A percentile compares a stretch with the other conserved stretches of the same genome.
phyloP scores from a whole-genome alignment of 768 basidiomycete species.

The Inosperma sp. region DNA sequence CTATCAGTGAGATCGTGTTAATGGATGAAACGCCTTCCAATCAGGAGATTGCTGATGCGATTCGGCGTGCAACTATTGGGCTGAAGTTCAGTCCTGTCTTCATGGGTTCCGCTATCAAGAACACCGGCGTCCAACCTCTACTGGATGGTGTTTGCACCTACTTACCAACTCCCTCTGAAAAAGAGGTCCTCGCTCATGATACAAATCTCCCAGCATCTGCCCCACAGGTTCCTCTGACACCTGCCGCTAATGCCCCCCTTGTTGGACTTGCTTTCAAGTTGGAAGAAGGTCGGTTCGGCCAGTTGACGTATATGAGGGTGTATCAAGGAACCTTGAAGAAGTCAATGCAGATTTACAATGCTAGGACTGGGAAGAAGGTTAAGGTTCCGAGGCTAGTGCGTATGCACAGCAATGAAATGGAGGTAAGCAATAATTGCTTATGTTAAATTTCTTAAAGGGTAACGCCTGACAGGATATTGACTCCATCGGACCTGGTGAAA shows the following conservation, averaged over 20 bases:
- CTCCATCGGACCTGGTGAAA: conserved; percentile 93
- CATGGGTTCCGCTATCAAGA: conserved; percentile 95
- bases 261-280: conserved; percentile 97
- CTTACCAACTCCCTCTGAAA: conserved; percentile 83
- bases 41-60: conserved; percentile 72
- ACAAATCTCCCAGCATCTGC: conserved; percentile 60
- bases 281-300: conserved; percentile 95
- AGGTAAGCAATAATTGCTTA: conserved; percentile 47
- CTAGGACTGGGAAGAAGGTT: conserved; percentile 92
- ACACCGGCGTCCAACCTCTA: conserved; percentile 90
- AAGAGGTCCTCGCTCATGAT: conserved; percentile 76
- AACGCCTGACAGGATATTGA: conserved; percentile 70
- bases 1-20: conserved; percentile 87
- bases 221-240: conserved; percentile 69
- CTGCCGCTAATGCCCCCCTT: conserved; percentile 81
- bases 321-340: conserved; percentile 94
- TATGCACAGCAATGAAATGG: conserved; percentile 99
- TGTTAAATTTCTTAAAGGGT: not conserved
- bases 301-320: conserved; percentile 96
- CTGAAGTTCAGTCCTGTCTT: conserved; percentile 96
- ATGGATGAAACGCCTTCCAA: conserved; percentile 75
- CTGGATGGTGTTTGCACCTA: conserved; percentile 96
- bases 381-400: conserved; percentile 94
- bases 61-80: conserved; percentile 82
- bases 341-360: conserved; percentile 82